Percentiles rank a stretch among this genome's conserved stretches.
phyloP scores from a whole-genome alignment of 129 eudicot species.

The Lactuca saligna region DNA sequence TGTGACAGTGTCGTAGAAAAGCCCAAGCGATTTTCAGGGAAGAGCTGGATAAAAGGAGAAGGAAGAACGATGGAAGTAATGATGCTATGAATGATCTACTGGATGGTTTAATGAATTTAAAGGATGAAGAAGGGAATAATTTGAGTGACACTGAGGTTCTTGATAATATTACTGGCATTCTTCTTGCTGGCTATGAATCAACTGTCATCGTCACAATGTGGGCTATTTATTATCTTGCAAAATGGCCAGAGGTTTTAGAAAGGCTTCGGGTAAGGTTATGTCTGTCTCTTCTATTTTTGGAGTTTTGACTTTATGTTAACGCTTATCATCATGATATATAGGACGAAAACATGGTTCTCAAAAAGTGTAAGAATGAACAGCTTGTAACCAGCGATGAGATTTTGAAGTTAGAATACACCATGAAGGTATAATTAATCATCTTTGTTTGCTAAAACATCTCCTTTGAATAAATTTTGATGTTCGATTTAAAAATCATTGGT shows the following conservation, averaged over 20 bases:
- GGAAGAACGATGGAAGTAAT: background rate
- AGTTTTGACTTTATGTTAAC: background rate
- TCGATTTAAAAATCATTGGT: no score
- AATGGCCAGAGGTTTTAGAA: constrained; percentile 52
- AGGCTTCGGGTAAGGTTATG: constrained; percentile 55
- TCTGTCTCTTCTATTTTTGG: background rate
- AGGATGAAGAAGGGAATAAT: constrained; percentile 53
- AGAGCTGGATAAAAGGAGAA: constrained; percentile 57
- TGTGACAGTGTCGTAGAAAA: constrained; percentile 50
- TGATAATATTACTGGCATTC: constrained; percentile 46
- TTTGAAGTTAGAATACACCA: constrained; percentile 41
- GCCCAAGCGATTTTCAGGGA: constrained; percentile 32
- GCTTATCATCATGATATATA: background rate
- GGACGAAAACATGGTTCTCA: constrained; percentile 30
- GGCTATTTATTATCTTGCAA: constrained; percentile 61
- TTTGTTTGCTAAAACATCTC: no score
- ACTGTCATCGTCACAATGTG: constrained; percentile 44
- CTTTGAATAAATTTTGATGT: no score
- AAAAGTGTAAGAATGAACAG: constrained; percentile 30
- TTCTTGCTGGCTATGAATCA: constrained; percentile 43
- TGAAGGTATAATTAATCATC: constrained; percentile 1
- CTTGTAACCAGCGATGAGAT: constrained; percentile 48
- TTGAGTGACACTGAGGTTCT: constrained; percentile 51
- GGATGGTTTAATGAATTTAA: constrained; percentile 54
- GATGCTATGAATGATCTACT: constrained; percentile 39